Conservation (phyloP, 2,329 filamentous ascomycete genomes). For the Pseudogymnoascus sp. region DNA sequence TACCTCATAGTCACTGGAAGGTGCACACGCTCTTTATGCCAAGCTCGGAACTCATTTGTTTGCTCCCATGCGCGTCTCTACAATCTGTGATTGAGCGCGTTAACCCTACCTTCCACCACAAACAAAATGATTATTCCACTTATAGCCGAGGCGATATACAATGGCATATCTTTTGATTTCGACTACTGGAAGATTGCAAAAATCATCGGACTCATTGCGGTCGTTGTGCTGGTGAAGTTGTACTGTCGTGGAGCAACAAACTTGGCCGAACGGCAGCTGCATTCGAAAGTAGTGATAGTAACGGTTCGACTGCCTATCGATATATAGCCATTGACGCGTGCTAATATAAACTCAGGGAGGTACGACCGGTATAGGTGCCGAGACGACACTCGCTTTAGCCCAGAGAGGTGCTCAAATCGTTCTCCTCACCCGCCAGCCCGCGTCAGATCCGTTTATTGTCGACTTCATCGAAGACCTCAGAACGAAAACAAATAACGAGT, state of each 20-base stretch:
- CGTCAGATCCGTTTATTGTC: conserved; percentile 78
- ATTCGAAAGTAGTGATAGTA: conserved; percentile 87
- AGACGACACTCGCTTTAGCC: conserved; percentile 66
- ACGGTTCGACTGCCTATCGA: conserved; percentile 48
- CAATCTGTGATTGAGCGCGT: neutral
- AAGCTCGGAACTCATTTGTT: neutral
- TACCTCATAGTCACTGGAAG: neutral
- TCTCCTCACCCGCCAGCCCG: conserved; percentile 74
- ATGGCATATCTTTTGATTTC: conserved; percentile 19
- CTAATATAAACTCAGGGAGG: conserved; percentile 51
- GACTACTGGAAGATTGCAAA: conserved; percentile 42
- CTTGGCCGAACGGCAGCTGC: conserved; percentile 71
- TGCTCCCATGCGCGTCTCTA: neutral
- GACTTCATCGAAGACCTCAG: conserved; percentile 91
- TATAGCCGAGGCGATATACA: conserved; percentile 19
- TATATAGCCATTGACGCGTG: neutral
- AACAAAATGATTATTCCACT: conserved; percentile 27
- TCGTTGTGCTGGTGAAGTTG: conserved; percentile 55
- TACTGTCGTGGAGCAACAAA: conserved; percentile 73
- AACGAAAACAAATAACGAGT: conserved; percentile 63
- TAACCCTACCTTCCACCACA: neutral
- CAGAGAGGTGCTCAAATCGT: conserved; percentile 80
- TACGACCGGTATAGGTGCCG: conserved; percentile 84
- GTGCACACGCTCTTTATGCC: neutral
- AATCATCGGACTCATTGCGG: conserved; percentile 43